Evolutionary conservation across 108 stramenopile genomes (phyloP).

Genomic region (Discostella stelligeroides): DNA sequence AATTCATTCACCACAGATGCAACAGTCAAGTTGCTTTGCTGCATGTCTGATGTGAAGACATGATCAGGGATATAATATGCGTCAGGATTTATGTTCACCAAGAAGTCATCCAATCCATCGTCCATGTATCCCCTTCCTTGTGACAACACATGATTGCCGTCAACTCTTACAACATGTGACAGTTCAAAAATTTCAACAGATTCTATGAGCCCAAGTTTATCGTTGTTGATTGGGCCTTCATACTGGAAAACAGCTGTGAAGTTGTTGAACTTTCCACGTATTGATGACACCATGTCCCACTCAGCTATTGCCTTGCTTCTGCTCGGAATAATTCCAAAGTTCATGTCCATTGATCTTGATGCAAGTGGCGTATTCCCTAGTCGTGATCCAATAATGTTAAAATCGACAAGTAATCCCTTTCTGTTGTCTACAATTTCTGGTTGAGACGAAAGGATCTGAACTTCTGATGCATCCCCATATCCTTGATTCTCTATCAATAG

Average conservation of each 20-base stretch:
- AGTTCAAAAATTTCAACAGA: conserved; percentile 41
- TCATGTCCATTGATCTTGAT: conserved; percentile 30
- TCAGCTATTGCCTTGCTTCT: conserved; percentile 32
- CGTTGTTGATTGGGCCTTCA: conserved; percentile 39
- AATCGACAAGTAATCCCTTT: conserved; percentile 37
- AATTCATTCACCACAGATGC: conserved; percentile 19
- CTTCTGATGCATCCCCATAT: conserved; percentile 30
- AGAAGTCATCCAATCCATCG: conserved; percentile 41
- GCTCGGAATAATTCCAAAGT: conserved; percentile 30
- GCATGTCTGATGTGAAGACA: conserved; percentile 38
- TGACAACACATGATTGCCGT: conserved; percentile 20
- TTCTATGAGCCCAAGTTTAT: conserved; percentile 32
- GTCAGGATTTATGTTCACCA: conserved; percentile 31
- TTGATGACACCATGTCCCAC: conserved; percentile 37
- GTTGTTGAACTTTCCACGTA: conserved; percentile 40
- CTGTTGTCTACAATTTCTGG: conserved; percentile 43
- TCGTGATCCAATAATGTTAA: conserved; percentile 34
- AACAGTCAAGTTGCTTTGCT: conserved; percentile 36
- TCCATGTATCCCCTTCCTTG: conserved; percentile 30
- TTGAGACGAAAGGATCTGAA: conserved; percentile 30
- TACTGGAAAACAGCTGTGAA: conserved; percentile 35
- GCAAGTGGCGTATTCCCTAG: background rate
- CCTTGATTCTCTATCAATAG: conserved; percentile 41
- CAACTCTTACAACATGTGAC: conserved; percentile 30
- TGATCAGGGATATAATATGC: conserved; percentile 30